Percentiles rank a stretch among this genome's conserved stretches.
These are phyloP conservation scores for Mercurialis annua DNA, from an alignment of 345 rosid species.

Conservation along the genomic window DNA sequence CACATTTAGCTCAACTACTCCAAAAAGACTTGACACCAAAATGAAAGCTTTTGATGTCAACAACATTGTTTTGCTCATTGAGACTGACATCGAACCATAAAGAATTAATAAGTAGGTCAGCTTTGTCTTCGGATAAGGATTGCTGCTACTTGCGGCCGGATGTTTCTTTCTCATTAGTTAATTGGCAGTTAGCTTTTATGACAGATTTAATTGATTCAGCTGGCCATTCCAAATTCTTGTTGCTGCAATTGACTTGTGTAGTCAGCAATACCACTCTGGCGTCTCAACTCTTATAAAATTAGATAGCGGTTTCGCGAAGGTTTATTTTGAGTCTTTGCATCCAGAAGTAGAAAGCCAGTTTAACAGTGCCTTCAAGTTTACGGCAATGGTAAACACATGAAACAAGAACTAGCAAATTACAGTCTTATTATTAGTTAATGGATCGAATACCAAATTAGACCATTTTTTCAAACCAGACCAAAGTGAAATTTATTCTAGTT, in stretches of 20 bases:
- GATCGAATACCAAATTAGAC: no score
- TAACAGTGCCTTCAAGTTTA: constrained; percentile 1
- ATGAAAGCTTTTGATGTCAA: not conserved
- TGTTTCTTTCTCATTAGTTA: not conserved
- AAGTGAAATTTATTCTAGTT: no score
- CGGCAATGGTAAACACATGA: not conserved
- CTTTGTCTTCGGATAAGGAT: not conserved
- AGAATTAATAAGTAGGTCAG: not conserved
- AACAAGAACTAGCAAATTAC: not conserved
- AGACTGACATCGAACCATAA: not conserved
- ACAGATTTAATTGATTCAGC: not conserved
- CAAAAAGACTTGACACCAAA: not conserved
- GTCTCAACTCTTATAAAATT: not conserved
- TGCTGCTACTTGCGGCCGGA: not conserved
- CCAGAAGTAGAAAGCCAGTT: not conserved
- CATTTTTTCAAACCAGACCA: no score
- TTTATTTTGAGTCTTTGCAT: not conserved
- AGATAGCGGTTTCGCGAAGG: not conserved
- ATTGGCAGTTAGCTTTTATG: no score
- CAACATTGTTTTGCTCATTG: not conserved
- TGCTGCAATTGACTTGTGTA: not conserved
- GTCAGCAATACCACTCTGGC: not conserved
- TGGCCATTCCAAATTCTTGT: not conserved
- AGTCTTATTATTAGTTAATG: no score
- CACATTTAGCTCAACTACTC: constrained; percentile 1